phyloP scores from a whole-genome alignment of 257 asterid genomes.

The Nyctanthes arbortristis region DNA sequence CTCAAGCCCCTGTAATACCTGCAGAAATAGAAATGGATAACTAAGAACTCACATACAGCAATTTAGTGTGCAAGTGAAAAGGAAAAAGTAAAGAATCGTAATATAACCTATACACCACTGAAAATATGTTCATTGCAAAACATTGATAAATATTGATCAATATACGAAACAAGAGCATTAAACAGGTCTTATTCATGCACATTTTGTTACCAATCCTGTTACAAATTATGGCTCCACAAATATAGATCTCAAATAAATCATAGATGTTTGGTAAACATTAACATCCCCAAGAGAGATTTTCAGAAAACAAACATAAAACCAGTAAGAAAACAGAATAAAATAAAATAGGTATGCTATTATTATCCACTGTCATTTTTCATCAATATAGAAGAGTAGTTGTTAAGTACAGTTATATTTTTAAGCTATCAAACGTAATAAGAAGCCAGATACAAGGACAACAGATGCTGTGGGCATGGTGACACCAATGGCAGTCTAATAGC shows the following conservation, averaged over 20 bases:
- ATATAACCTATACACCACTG: constrained; percentile 1
- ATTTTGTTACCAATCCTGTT: constrained; percentile 8
- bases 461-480: constrained; percentile 4
- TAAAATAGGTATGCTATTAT: constrained; percentile 1
- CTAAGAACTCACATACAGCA: neutral
- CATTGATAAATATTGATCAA: neutral
- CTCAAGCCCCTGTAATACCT: constrained; percentile 91
- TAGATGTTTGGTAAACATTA: neutral
- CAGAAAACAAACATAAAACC: constrained; percentile 23
- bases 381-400: neutral
- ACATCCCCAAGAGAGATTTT: neutral
- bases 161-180: neutral
- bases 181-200: constrained; percentile 13
- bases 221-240: constrained; percentile 13
- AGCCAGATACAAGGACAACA: constrained; percentile 15
- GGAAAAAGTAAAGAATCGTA: neutral
- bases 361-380: constrained; percentile 8
- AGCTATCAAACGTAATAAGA: constrained; percentile 14
- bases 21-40: constrained; percentile 24
- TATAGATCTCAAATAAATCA: constrained; percentile 5
- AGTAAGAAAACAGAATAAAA: constrained; percentile 18
- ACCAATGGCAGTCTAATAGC: constrained; percentile 7
- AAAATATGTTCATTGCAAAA: neutral
- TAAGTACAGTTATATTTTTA: neutral
- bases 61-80: constrained; percentile 19